These are phyloP conservation scores for Colletotrichum simmondsii DNA, from an alignment of 2,329 filamentous ascomycete species.

Conservation along the genomic window DNA sequence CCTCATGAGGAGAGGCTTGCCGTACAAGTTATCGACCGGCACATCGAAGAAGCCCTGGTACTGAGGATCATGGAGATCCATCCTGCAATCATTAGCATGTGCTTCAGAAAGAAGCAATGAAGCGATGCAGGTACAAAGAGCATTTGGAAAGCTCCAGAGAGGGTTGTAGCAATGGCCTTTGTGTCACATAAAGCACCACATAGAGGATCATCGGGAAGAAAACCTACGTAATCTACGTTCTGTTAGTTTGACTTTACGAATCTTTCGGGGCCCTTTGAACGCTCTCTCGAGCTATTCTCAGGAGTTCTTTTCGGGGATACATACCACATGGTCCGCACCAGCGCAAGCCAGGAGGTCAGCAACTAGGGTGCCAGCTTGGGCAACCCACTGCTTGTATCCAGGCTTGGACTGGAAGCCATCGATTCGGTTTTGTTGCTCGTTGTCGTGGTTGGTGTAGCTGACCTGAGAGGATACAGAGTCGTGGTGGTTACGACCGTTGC, in stretches of 20 bases:
- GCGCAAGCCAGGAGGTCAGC: constrained; percentile 95
- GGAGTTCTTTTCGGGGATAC: constrained; percentile 35
- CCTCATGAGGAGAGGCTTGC: constrained; percentile 76
- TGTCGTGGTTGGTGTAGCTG: constrained; percentile 68
- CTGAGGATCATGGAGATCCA: constrained; percentile 96
- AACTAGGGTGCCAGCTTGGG: constrained; percentile 93
- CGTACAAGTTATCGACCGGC: constrained; percentile 97
- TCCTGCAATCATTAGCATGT: constrained; percentile 50
- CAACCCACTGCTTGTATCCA: constrained; percentile 98
- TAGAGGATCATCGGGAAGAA: constrained; percentile 23
- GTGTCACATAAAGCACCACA: neutral
- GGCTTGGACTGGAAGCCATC: constrained; percentile 80
- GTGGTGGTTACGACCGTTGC: constrained; percentile 49
- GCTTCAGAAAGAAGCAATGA: constrained; percentile 27
- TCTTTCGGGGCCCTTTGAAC: neutral
- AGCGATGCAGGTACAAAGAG: neutral
- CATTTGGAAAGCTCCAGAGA: neutral
- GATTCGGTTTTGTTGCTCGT: constrained; percentile 67
- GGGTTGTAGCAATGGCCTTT: neutral
- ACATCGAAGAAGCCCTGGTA: constrained; percentile 99
- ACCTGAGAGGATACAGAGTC: constrained; percentile 55
- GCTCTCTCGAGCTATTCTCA: neutral
- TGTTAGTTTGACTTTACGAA: neutral
- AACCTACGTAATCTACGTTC: constrained; percentile 36
- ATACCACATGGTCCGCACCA: constrained; percentile 85